Evolutionary conservation across 192 early-diverging fungal species (phyloP).

Genomic region (Umbelopsis sp.): DNA sequence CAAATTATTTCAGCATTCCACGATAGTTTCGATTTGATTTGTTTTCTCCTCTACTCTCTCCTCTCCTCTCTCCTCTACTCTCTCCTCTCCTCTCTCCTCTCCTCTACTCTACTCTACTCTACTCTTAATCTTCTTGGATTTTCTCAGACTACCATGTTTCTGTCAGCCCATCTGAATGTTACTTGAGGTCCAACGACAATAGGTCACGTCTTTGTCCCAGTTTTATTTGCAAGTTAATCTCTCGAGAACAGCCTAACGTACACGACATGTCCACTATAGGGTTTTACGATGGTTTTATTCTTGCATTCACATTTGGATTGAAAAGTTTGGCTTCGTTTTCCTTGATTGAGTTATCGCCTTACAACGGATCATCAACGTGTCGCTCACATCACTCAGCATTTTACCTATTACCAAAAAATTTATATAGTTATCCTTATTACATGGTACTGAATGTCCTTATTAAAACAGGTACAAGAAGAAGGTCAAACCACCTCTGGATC

Average conservation of each 20-base stretch:
- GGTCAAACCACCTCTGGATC: not conserved
- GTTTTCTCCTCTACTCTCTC: not conserved
- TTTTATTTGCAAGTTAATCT: constrained; percentile 5
- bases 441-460: constrained; percentile 4
- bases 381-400: constrained; percentile 7
- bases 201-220: constrained; percentile 13
- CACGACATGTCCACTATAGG: constrained; percentile 3
- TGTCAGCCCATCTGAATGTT: too few relatives aligned
- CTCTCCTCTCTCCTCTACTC: too few relatives aligned
- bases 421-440: not conserved
- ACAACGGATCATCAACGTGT: not conserved
- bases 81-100: not conserved
- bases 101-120: too few relatives aligned
- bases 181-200: not conserved
- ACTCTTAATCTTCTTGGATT: not conserved
- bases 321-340: constrained; percentile 16
- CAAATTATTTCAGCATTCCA: not conserved
- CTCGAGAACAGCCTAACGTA: not conserved
- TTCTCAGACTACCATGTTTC: not conserved
- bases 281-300: not conserved
- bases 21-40: not conserved
- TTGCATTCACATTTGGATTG: not conserved
- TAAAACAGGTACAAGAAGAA: constrained; percentile 16
- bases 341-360: not conserved
- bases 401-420: not conserved